Base-by-base conservation (phyloP, 208 protist genomes). In the Trypanosoma grayi region DNA sequence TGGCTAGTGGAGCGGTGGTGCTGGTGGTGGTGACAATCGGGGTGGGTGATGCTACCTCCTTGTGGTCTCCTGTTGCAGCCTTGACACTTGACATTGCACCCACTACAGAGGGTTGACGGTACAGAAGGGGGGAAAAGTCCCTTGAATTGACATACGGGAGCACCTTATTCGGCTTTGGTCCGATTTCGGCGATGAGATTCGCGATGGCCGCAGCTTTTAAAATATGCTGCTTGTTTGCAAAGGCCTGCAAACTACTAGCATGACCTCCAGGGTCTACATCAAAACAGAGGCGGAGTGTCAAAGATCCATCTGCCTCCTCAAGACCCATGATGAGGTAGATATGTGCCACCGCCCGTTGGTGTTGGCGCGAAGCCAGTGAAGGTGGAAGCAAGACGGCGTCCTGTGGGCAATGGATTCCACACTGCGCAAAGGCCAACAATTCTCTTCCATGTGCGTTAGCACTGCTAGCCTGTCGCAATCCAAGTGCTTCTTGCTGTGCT, bases 221-320 rank as follows among this genome's bases (percentile, higher is more conserved):
- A 20, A 54, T 43, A 3, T 57, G 28, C 14, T 66, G 55, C 25
- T 52, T 34, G 41, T 47, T 57, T 24, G 34, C 25, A 10, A 30
- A 22, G 16, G 20, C 0, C 16, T 52, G 53, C 6, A 57, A n/a
- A 25, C 43, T 76, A 10, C 56, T 54, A 0, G 75, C 69, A 30
- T 80, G 44, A 39, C 43, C 56, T 30, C 57, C 66, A 10, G 70
- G 69, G 53, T 70, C 46, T 10, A 82, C 31, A 45, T 53, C 66
- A 41, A 48, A 39, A 43, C 60, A 70, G 13, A 75, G 14, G 27
- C 70, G 62, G 16, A 87, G 55, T 30, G 67, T 81, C 5, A 87
- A 54, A 18, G 81, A 81, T 22, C 73, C 73, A 64, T 83, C 79
- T 2, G 50, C 51, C 54, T 81, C 79, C 27, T 86, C 79, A 27